Evolutionary conservation across 2,329 filamentous ascomycete species (phyloP).

Genomic region (Neofusicoccum sp.): DNA sequence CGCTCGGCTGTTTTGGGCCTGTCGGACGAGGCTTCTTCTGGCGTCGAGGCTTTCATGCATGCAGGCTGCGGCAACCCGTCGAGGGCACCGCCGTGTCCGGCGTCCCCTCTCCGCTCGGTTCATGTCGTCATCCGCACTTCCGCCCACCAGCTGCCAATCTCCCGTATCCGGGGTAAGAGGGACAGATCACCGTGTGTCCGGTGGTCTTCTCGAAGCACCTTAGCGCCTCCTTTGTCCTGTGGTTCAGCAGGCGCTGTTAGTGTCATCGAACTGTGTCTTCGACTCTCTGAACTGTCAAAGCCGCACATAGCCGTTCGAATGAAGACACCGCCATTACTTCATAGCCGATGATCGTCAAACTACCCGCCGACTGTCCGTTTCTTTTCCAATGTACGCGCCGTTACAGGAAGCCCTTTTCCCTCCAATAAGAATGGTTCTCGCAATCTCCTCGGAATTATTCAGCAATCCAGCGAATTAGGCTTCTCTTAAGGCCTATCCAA

Average conservation of each 20-base stretch:
- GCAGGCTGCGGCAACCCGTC: background rate
- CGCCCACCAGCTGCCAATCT: constrained; percentile 6
- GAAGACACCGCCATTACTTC: background rate
- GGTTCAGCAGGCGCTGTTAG: background rate
- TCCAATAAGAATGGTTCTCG: too few relatives aligned
- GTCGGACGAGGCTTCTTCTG: background rate
- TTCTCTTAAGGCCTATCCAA: too few relatives aligned
- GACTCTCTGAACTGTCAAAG: background rate
- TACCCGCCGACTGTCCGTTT: too few relatives aligned
- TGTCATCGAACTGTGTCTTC: background rate
- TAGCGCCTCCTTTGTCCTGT: background rate
- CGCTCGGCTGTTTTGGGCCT: background rate
- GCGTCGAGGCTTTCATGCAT: background rate
- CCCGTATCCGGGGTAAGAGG: constrained; percentile 11
- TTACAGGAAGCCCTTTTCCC: too few relatives aligned
- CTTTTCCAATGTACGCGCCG: too few relatives aligned
- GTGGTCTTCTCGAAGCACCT: background rate
- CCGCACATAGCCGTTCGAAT: background rate
- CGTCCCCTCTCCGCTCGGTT: constrained; percentile 5
- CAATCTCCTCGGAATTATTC: too few relatives aligned
- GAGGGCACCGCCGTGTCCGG: background rate
- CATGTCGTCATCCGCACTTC: constrained; percentile 4
- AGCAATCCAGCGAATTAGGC: too few relatives aligned
- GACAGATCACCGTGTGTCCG: constrained; percentile 7
- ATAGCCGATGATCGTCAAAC: background rate